Conservation (phyloP, 2,329 filamentous ascomycete genomes). For the Colletotrichum musae region DNA sequence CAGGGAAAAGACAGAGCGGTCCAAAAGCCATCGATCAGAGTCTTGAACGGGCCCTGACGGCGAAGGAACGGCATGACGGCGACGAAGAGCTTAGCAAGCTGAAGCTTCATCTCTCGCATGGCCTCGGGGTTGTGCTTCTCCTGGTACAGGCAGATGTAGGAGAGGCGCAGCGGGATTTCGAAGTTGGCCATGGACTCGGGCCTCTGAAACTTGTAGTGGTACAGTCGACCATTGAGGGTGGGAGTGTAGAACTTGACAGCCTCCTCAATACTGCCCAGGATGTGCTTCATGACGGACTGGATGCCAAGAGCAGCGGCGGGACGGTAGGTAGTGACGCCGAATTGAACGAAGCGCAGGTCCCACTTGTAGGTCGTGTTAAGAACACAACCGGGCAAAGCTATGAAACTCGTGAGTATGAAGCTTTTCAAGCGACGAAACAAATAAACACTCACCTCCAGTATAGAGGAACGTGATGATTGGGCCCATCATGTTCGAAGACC, state of each 20-base stretch:
- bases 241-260: neutral
- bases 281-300: conserved; percentile 41
- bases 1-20: conserved; percentile 34
- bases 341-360: conserved; percentile 49
- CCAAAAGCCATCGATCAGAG: conserved; percentile 21
- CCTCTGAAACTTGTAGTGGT: conserved; percentile 30
- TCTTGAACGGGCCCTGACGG: conserved; percentile 23
- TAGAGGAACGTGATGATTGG: conserved; percentile 53
- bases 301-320: conserved; percentile 50
- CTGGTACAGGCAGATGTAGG: conserved; percentile 26
- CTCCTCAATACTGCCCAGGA: conserved; percentile 22
- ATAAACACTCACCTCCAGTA: conserved; percentile 48
- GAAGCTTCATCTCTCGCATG: conserved; percentile 32
- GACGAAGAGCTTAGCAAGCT: conserved; percentile 25
- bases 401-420: no score
- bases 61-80: conserved; percentile 32
- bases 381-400: neutral
- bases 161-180: conserved; percentile 34
- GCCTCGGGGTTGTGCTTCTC: conserved; percentile 22
- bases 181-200: conserved; percentile 19
- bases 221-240: conserved; percentile 22
- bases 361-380: conserved; percentile 43
- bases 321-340: conserved; percentile 52
- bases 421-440: neutral
- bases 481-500: conserved; percentile 2